Base-by-base conservation (phyloP, 805 yeast genomes). In the Wickerhamomyces bisporus region DNA sequence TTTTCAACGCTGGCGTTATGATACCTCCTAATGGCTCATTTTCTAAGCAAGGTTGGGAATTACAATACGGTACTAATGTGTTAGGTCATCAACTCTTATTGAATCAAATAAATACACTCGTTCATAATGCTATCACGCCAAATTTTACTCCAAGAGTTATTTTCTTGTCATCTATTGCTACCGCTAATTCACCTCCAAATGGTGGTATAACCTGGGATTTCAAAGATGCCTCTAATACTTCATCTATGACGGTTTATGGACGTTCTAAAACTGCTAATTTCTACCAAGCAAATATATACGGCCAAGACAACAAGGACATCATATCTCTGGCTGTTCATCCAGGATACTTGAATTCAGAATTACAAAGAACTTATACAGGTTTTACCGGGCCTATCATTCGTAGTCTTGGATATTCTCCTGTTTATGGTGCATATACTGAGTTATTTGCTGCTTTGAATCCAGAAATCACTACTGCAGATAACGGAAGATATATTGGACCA, bases 1-100 rank as follows among this genome's bases (percentile, higher is more conserved):
- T 70, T 24, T 63, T 66, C 44, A 71, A 71, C 46, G 75, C 74
- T 10, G 73, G 73, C 25, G 64, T 71, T 4, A 65, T 67, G 69
- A 40, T 37, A 9, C 67, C 68, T 3, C 66, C 71, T 3, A 35
- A 34, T 19, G 66, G 62, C 1, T 44, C 65, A 8, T 41, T 40
- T 24, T 62, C 77, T 5, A 50, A 36, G 9, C 75, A 74, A 52
- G 75, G 73, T 8, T 63, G 57, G 39, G 79, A 74, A 36, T 38
- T 58, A 27, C 72, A 68, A 37, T 52, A 71, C 30, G 79, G 75
- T 9, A 64, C 68, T 15, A 75, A 74, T 49, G 63, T 51, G 15
- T 44, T 75, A 12, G 79, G 71, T 3, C 71, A 73, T 20, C 69
- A 62, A 36, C 49, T 71, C 13, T 52, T 74, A 16, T 66, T 70